These are phyloP conservation scores for Diaporthe vexans DNA, from an alignment of 2,329 filamentous ascomycete species.

Conservation along the genomic window DNA sequence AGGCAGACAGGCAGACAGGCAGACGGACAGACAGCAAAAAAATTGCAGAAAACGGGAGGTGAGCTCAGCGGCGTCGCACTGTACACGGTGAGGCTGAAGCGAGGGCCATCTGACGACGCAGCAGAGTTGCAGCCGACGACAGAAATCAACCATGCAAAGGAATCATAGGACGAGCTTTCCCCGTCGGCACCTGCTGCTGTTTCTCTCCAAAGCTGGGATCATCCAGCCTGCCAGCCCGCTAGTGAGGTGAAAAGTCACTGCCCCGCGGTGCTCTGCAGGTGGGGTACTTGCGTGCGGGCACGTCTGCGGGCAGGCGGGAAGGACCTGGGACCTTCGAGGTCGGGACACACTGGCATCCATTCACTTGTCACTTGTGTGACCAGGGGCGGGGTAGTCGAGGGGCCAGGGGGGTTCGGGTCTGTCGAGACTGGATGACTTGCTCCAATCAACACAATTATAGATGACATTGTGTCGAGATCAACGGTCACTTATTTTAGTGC, in stretches of 20 bases:
- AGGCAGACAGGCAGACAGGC: too few species aligned
- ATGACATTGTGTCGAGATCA: too few species aligned
- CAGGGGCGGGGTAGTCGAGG: neutral
- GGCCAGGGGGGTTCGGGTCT: slow-evolving; percentile 11
- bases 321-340: neutral
- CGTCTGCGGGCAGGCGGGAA: too few species aligned
- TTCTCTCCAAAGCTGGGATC: slow-evolving; percentile 15
- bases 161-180: slow-evolving; percentile 25
- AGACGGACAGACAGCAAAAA: neutral
- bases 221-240: neutral
- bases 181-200: slow-evolving; percentile 7
- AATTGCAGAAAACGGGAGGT: neutral
- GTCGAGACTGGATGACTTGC: neutral
- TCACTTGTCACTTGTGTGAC: neutral
- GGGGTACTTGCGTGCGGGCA: slow-evolving; percentile 9
- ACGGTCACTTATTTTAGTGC: too few species aligned
- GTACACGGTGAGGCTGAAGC: slow-evolving; percentile 29
- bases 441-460: too few species aligned
- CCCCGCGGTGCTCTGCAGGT: neutral
- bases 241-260: slow-evolving; percentile 4
- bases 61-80: slow-evolving; percentile 22
- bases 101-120: slow-evolving; percentile 30
- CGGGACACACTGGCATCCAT: neutral
- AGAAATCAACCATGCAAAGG: slow-evolving; percentile 2
- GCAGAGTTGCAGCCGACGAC: slow-evolving; percentile 20